Evolutionary conservation across 2,329 filamentous ascomycete species (phyloP), one percentile per base, ranked within the genome.

Genomic region (Fusarium algeriense): DNA sequence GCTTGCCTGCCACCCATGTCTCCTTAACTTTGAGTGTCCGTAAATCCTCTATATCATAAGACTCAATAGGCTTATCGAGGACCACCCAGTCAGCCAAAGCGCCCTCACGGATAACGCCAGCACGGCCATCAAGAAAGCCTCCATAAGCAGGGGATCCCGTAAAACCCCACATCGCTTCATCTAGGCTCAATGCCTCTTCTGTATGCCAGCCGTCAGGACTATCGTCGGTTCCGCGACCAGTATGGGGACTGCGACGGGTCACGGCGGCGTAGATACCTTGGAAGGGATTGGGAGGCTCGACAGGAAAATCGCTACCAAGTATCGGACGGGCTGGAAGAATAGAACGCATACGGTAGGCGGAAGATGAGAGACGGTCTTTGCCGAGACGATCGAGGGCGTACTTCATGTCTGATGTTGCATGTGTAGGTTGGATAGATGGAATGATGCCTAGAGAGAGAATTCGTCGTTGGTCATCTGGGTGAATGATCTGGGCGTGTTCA

Each of bases 11-110:
- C 38, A 93, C 86, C 91, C 91, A 93, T 1, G 91, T 93, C 82
- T 92, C 90, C 67, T 81, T 83, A 3, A 93, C 90, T 52, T 79
- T 83, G 11, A 91, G 75, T 7, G 80, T 80, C 28, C 88, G 85
- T 58, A 92, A 73, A 15, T 83, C 82, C 63, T 90, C 88, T 5
- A 86, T 64, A 14, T 83, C 81, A 35, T 87, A 78, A 1, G 75
- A 81, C 58, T 87, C 85, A 1, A 92, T 75, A 46, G 88, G 85
- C 66, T 82, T 77, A 69, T 92, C 90, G 15, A 93, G 79, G n/a
- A 93, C 90, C 7, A 93, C 83, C 90, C 90, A 93, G 78, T 93
- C 91, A 0, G 90, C 91, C 77, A 88, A 88, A 2, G 87, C 88
- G 0, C 89, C 90, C n/a, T 83, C 78, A 58, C 83, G 79, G 34